These are phyloP conservation scores for Smittium culicis DNA, from an alignment of 371 early-diverging fungal species.

Conservation along the genomic window DNA sequence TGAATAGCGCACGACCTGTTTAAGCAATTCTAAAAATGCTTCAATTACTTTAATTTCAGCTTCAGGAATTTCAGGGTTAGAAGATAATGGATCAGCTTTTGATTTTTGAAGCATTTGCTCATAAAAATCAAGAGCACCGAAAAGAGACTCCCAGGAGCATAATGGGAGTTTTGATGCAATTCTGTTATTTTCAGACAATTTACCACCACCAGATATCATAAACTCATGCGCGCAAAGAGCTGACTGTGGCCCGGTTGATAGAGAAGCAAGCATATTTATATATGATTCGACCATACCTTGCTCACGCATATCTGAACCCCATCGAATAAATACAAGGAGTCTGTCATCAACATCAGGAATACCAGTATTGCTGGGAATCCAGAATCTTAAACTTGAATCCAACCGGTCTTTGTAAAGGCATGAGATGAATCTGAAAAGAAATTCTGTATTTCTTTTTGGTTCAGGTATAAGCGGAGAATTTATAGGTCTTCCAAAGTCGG, in stretches of 20 bases:
- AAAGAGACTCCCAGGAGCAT: slow-evolving; percentile 46
- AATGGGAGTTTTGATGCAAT: slow-evolving; percentile 28
- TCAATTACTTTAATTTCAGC: slow-evolving; percentile 46
- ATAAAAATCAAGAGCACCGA: slow-evolving; percentile 40
- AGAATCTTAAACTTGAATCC: slow-evolving; percentile 62
- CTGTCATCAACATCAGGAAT: slow-evolving; percentile 34
- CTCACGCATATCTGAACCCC: slow-evolving; percentile 47
- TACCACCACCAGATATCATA: slow-evolving; percentile 32
- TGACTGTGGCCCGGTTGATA: slow-evolving; percentile 48
- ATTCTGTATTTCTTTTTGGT: slow-evolving; percentile 42
- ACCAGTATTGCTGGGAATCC: slow-evolving; percentile 33
- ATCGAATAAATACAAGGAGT: slow-evolving; percentile 54
- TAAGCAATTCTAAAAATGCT: slow-evolving; percentile 48
- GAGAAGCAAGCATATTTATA: slow-evolving; percentile 56
- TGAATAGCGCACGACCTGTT: slow-evolving; percentile 45
- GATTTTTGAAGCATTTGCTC: slow-evolving; percentile 27
- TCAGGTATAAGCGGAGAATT: slow-evolving; percentile 1
- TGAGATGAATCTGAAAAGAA: slow-evolving; percentile 50
- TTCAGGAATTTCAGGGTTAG: slow-evolving; percentile 36
- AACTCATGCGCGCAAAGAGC: slow-evolving; percentile 46
- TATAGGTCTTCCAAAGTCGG: slow-evolving; percentile 6
- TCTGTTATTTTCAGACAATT: slow-evolving; percentile 15
- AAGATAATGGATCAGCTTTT: slow-evolving; percentile 16
- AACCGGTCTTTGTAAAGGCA: slow-evolving; percentile 53
- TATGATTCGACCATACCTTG: slow-evolving; percentile 44